These are phyloP conservation scores for Fomitopsis betulina DNA, from an alignment of 1,284 basidiomycete species.

Conservation along the genomic window DNA sequence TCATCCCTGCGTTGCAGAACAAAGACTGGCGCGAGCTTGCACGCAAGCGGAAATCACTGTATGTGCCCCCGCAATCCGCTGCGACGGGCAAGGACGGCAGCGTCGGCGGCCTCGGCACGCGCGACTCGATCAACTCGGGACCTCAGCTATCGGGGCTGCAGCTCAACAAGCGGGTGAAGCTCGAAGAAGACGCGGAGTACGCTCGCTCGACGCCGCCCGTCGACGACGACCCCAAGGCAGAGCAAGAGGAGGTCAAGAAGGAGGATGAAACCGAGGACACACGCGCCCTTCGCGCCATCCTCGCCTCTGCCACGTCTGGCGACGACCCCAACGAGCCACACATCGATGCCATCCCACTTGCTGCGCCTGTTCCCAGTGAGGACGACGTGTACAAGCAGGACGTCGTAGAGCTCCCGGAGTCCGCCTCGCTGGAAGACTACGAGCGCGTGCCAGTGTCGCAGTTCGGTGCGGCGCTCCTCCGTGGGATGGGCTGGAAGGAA, in stretches of 20 bases:
- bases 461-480: conserved; percentile 89
- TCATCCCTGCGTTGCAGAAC: conserved; percentile 82
- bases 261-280: conserved; percentile 66
- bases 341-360: conserved; percentile 44
- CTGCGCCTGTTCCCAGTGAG: conserved; percentile 51
- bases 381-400: conserved; percentile 80
- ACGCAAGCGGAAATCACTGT: conserved; percentile 53
- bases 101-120: conserved; percentile 73
- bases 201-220: conserved; percentile 20
- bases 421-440: conserved; percentile 83
- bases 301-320: conserved; percentile 41
- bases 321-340: conserved; percentile 34
- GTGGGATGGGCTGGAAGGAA: conserved; percentile 97
- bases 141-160: conserved; percentile 63
- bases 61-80: conserved; percentile 62
- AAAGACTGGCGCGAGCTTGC: conserved; percentile 84
- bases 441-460: conserved; percentile 87
- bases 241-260: conserved; percentile 18
- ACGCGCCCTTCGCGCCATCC: conserved; percentile 66
- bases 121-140: conserved; percentile 65
- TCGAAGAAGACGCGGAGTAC: conserved; percentile 24
- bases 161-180: conserved; percentile 37
- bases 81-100: conserved; percentile 73
- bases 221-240: conserved; percentile 18
- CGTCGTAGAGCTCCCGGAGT: conserved; percentile 71